A percentile compares a stretch with the other conserved stretches of the same genome.
Evolutionary conservation across 305 asterid genomes (phyloP).

Genomic region (Fraxinus greggii): DNA sequence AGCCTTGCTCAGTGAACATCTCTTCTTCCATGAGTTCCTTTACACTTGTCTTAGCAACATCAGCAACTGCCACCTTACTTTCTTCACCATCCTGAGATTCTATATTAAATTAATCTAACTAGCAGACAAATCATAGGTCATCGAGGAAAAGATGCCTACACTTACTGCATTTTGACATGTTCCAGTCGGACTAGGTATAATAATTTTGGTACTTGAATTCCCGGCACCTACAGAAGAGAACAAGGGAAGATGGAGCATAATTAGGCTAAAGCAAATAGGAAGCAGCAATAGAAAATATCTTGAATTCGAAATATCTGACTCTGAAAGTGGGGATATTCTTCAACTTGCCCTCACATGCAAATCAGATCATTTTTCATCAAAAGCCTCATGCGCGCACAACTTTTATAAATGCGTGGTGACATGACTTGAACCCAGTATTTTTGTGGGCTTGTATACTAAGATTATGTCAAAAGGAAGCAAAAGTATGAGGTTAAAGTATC

Average conservation of each 20-base stretch:
- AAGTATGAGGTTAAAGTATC: background rate
- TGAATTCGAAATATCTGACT: background rate
- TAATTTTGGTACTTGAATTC: constrained; percentile 32
- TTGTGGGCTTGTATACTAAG: background rate
- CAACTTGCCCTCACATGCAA: background rate
- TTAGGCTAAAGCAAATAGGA: background rate
- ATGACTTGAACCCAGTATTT: background rate
- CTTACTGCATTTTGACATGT: constrained; percentile 46
- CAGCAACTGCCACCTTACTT: constrained; percentile 33
- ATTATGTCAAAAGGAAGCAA: background rate
- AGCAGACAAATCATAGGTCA: constrained; percentile 11
- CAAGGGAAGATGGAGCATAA: background rate
- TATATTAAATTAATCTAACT: background rate
- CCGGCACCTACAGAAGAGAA: constrained; percentile 39
- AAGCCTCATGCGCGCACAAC: background rate
- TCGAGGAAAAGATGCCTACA: constrained; percentile 12
- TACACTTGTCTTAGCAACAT: constrained; percentile 55
- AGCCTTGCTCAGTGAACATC: constrained; percentile 56
- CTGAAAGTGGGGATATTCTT: background rate
- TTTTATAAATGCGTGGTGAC: background rate
- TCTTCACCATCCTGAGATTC: constrained; percentile 56
- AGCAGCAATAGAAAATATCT: background rate
- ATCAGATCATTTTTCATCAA: background rate
- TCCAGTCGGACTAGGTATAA: constrained; percentile 29
- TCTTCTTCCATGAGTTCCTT: constrained; percentile 95